phyloP scores from a whole-genome alignment of 2,329 filamentous ascomycete genomes.

The Mycosphaerella sp. region DNA sequence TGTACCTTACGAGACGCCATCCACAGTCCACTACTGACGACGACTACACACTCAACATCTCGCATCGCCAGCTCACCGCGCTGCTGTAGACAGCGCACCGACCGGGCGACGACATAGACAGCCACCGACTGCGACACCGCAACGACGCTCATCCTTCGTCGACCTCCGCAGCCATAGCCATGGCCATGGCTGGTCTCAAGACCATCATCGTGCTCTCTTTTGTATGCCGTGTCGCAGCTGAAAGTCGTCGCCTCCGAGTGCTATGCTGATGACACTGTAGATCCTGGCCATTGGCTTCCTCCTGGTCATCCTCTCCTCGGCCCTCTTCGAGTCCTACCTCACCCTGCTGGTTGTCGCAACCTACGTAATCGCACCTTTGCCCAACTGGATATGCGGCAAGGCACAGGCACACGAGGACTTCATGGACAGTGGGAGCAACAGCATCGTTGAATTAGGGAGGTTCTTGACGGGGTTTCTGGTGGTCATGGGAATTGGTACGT shows the following conservation, averaged over 20 bases:
- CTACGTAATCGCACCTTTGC: constrained; percentile 86
- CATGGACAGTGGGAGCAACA: constrained; percentile 76
- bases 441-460: constrained; percentile 83
- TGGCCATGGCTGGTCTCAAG: constrained; percentile 78
- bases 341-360: constrained; percentile 93
- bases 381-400: constrained; percentile 91
- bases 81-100: no score
- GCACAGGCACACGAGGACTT: constrained; percentile 94
- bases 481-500: constrained; percentile 92
- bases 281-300: constrained; percentile 97
- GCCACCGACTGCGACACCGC: not conserved
- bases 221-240: constrained; percentile 46
- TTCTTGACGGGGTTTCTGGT: constrained; percentile 95
- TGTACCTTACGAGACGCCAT: no score
- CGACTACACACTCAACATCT: not conserved
- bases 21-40: no score
- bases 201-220: constrained; percentile 99
- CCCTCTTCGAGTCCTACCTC: constrained; percentile 90
- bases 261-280: constrained; percentile 37
- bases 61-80: constrained; percentile 1
- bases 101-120: no score
- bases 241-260: constrained; percentile 9
- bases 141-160: not conserved
- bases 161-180: constrained; percentile 14
- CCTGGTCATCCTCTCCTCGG: constrained; percentile 95